Evolutionary conservation across 495 filamentous ascomycete genomes (phyloP).

Genomic region (Neurospora intermedia): DNA sequence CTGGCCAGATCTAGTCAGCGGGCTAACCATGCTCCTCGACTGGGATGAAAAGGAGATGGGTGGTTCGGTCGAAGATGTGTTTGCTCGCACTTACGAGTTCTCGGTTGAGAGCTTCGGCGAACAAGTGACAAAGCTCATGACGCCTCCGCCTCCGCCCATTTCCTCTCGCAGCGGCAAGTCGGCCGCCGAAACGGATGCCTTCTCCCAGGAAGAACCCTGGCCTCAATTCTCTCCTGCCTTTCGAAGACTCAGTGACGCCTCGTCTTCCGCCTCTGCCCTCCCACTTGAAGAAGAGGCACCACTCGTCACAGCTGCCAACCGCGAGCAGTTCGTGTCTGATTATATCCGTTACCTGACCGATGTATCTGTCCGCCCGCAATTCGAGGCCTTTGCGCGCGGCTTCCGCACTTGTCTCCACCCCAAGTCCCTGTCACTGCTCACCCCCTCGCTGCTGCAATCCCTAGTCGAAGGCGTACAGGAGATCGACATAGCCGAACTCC

Average conservation of each 20-base stretch:
- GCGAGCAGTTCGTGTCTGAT: conserved; percentile 68
- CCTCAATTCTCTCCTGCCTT: conserved; percentile 25
- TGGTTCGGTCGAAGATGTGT: conserved; percentile 70
- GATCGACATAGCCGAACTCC: conserved; percentile 63
- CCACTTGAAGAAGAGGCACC: conserved; percentile 36
- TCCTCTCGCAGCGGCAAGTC: neutral
- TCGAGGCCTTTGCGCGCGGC: conserved; percentile 68
- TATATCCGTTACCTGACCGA: conserved; percentile 81
- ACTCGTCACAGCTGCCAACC: conserved; percentile 66
- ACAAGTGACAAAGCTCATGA: conserved; percentile 39
- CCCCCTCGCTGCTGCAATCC: conserved; percentile 55
- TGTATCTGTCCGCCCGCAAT: conserved; percentile 66
- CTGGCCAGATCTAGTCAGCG: conserved; percentile 70
- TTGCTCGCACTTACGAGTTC: conserved; percentile 74
- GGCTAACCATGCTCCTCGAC: conserved; percentile 55
- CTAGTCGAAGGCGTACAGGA: conserved; percentile 73
- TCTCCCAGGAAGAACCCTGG: conserved; percentile 18
- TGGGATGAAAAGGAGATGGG: conserved; percentile 53
- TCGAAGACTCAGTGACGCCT: neutral
- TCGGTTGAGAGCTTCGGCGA: conserved; percentile 60
- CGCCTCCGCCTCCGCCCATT: conserved; percentile 2
- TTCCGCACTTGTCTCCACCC: conserved; percentile 67
- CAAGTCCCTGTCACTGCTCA: conserved; percentile 60
- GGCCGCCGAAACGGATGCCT: neutral
- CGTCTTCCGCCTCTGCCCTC: conserved; percentile 17